Evolutionary conservation across 2,329 filamentous ascomycete genomes (phyloP), one percentile per base, ranked within the genome.

Genomic region (Cordyceps tenuipes): DNA sequence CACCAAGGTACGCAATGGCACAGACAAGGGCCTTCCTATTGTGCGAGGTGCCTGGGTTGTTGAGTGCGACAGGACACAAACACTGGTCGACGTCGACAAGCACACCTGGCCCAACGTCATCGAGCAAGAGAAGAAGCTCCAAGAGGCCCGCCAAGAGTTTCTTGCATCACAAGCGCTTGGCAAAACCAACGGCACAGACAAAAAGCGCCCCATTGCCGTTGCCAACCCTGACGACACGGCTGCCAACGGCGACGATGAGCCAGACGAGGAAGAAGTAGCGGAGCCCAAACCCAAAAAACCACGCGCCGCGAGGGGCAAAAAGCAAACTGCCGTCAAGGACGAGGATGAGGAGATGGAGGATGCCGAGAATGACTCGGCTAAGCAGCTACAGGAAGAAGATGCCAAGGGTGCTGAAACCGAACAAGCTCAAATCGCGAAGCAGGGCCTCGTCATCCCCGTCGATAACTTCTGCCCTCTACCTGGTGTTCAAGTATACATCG

Each of bases 21-120:
- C 74, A 10, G 65, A 74, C 13, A 74, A 78, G 39, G 74, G 69
- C 21, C 71, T 87, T 13, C 77, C 77, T 3, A 77, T 90, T 50
- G 79, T 90, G 29, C 76, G 72, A 10, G 69, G 86, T 0, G 72
- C 81, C 15, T 91, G 88, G 88, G 72, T 86, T n/a, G 63, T 81
- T 2, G 79, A 85, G n/a, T 84, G 79, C 23, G 72, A 80, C 43
- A 61, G 63, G 10, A 60, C 69, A 44, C 64, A 66, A 26, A 65
- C 63, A 53, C 64, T 65, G 48, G 62, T 70, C 13, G 62, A 63
- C 21, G 64, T 62, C 1, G 66, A 69, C 26, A 64, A 65, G 21
- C 70, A 68, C 31, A 48, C 62, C 26, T 73, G 68, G 70, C 48
- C 65, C 55, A 59, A 64, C 13, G 65, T 65, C 31, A 59, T 69